Conservation (phyloP, 179 eudicot genomes). For the Corrigiola litoralis region DNA sequence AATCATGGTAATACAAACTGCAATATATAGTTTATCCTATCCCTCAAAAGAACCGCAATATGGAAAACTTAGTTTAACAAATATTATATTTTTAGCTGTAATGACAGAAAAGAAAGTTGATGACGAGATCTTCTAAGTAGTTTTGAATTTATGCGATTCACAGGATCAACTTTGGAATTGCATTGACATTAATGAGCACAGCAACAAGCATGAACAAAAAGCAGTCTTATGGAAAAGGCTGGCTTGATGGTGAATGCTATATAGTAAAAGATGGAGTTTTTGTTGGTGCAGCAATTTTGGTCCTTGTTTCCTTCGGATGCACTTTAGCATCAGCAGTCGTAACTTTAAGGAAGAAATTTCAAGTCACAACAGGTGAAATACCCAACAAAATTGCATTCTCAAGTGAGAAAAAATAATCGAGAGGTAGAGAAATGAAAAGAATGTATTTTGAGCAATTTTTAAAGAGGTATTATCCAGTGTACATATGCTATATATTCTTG, state of each 20-base stretch:
- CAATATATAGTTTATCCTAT: no score
- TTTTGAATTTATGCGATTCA: no score
- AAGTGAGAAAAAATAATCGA: background rate
- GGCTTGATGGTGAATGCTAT: constrained; percentile 74
- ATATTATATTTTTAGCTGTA: no score
- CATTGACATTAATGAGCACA: constrained; percentile 25
- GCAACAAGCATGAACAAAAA: constrained; percentile 63
- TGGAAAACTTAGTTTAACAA: no score
- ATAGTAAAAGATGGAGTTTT: constrained; percentile 62
- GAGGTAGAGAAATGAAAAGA: no score
- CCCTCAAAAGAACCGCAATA: no score
- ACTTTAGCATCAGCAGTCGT: constrained; percentile 25
- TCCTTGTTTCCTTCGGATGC: constrained; percentile 40
- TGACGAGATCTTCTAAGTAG: no score
- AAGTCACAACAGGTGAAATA: constrained; percentile 11
- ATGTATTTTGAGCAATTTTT: no score
- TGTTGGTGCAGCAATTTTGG: constrained; percentile 38
- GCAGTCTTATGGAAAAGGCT: constrained; percentile 61
- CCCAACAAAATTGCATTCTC: background rate
- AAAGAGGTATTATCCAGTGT: no score
- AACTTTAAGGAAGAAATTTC: constrained; percentile 15
- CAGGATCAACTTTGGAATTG: constrained; percentile 58
- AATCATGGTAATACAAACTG: no score
- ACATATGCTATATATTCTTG: no score
- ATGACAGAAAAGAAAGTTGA: no score